A percentile compares a stretch with the other conserved stretches of the same genome.
Conservation (phyloP, 2,329 filamentous ascomycete species). For the Talaromyces sp. region DNA sequence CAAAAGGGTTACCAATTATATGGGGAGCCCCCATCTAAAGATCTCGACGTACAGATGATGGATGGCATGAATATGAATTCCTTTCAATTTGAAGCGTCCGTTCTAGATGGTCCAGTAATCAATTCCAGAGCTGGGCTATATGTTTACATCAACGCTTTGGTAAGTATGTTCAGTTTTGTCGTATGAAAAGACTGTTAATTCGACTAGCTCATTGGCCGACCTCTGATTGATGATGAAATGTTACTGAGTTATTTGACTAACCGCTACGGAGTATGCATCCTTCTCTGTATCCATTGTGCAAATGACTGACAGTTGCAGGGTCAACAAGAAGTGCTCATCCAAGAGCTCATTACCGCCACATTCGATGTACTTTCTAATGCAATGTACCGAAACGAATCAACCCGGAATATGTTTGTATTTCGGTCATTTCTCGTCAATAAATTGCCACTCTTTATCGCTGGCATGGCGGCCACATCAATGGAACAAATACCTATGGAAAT, state of each 20-base stretch:
- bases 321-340: slow-evolving; percentile 70
- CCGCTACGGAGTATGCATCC: slow-evolving; percentile 67
- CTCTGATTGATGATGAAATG: slow-evolving; percentile 74
- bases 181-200: background rate
- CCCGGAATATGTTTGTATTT: slow-evolving; percentile 64
- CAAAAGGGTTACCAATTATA: slow-evolving; percentile 44
- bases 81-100: slow-evolving; percentile 51
- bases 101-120: slow-evolving; percentile 65
- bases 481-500: slow-evolving; percentile 59
- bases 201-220: slow-evolving; percentile 70
- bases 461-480: slow-evolving; percentile 57
- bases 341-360: slow-evolving; percentile 79
- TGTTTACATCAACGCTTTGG: slow-evolving; percentile 76
- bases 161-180: slow-evolving; percentile 35
- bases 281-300: background rate
- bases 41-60: slow-evolving; percentile 43
- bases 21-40: slow-evolving; percentile 40
- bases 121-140: slow-evolving; percentile 81
- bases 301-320: slow-evolving; percentile 48
- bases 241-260: slow-evolving; percentile 79
- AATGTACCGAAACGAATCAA: slow-evolving; percentile 66
- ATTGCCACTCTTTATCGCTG: slow-evolving; percentile 59
- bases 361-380: slow-evolving; percentile 89
- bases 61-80: slow-evolving; percentile 43
- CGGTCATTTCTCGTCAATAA: slow-evolving; percentile 83